Evolutionary conservation across 2,329 filamentous ascomycete species (phyloP), one percentile per base, ranked within the genome.

Genomic region (Exophiala spinifera): DNA sequence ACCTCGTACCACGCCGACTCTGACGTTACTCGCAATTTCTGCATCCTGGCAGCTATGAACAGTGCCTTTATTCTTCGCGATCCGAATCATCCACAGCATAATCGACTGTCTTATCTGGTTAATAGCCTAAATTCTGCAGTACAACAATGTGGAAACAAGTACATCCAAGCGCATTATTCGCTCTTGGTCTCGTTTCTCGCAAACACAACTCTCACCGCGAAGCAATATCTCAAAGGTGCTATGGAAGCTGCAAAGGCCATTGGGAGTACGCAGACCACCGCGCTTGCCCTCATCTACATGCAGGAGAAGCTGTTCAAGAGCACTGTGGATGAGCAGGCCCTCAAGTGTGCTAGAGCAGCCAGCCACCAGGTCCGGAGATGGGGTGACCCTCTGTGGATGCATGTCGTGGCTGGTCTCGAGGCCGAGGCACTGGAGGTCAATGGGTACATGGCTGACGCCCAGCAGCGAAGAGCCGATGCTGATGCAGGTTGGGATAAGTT

Each of bases 231-330:
- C 50, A 84, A 89, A 57, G 78, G 79, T 36, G 87, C 90, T 1
- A 79, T 96, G 39, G 79, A 80, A 36, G 82, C 84, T 2, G 86
- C 88, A 11, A 86, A 86, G 60, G 76, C 77, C 6, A 84, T 87
- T 7, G 78, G 79, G 51, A 96, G 96, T 67, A 83, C 83, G 25
- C 88, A 95, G 61, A 86, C 91, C 50, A 80, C 91, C n/a, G 86
- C 86, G 45, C 87, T 96, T 60, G 85, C 87, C 4, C 81, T 96
- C 55, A 91, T 85, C 62, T 85, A 94, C 61, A 95, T 96, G 87
- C 87, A 88, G 49, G 84, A 81, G 65, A 82, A 85, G 48, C 87
- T 96, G 65, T 96, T 91, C 70, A 85, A 86, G 43, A 87, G 87
- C 55, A 86, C 91, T 13, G 83, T 95, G 3, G 90, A 90, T 46